phyloP scores from a whole-genome alignment of 139 green algal species.

The Micractinium conductrix region DNA sequence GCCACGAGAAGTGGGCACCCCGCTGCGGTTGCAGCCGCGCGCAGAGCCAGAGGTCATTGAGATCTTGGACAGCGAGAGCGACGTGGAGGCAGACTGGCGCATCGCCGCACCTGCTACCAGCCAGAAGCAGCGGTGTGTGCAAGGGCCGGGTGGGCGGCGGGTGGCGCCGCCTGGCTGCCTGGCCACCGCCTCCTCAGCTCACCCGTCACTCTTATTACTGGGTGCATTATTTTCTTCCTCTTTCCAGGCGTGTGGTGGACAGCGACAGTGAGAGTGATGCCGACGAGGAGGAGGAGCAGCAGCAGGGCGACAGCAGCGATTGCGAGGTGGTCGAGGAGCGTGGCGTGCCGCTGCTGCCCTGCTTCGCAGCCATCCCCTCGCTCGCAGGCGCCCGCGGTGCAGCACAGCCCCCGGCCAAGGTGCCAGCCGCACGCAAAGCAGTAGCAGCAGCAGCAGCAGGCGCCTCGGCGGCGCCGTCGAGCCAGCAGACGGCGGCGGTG shows the following conservation, averaged over 20 bases:
- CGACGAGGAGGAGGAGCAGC: neutral
- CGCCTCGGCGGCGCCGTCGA: neutral
- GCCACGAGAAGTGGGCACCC: neutral
- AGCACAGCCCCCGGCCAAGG: no score
- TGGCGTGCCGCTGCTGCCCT: conserved; percentile 3
- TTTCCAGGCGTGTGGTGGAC: conserved; percentile 8
- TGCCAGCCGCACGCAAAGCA: no score
- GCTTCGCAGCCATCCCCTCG: conserved; percentile 19
- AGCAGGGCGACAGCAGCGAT: neutral
- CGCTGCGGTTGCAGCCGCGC: neutral
- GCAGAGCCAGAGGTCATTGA: conserved; percentile 17
- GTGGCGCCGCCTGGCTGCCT: neutral
- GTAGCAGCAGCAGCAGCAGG: neutral
- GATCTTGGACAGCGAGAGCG: conserved; percentile 24
- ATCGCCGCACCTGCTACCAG: conserved; percentile 8
- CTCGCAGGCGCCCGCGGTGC: neutral
- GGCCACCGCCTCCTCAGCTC: no score
- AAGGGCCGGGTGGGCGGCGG: no score
- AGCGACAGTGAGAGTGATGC: neutral
- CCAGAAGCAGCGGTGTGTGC: conserved; percentile 2
- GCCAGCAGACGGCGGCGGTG: neutral
- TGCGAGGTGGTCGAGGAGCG: neutral
- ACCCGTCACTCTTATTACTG: neutral
- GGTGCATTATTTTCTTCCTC: neutral
- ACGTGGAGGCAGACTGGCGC: neutral